Evolutionary conservation across 257 asterid genomes (phyloP).

Genomic region (Penstemon eatonii): DNA sequence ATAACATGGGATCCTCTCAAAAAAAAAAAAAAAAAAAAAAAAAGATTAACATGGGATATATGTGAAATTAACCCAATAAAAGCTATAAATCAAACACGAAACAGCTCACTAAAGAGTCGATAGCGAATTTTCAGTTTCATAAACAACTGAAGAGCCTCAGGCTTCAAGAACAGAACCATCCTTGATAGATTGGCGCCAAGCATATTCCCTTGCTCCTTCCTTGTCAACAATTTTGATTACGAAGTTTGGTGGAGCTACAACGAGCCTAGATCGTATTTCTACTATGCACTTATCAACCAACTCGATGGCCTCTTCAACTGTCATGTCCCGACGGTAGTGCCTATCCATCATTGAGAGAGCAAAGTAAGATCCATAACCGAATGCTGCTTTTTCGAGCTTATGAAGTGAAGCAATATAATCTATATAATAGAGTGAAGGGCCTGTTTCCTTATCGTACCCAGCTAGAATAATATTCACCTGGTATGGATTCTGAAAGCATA

Average conservation of each 20-base stretch:
- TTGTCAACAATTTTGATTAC: constrained; percentile 88
- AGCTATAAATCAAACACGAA: constrained; percentile 31
- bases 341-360: constrained; percentile 93
- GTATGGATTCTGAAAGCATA: constrained; percentile 69
- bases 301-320: constrained; percentile 78
- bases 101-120: constrained; percentile 25
- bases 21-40: too few species aligned
- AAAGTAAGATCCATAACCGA: constrained; percentile 91
- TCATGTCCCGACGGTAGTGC: constrained; percentile 83
- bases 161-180: constrained; percentile 48
- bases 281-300: constrained; percentile 74
- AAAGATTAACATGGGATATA: too few species aligned
- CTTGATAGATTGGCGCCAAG: constrained; percentile 73
- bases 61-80: neutral
- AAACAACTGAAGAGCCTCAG: constrained; percentile 33
- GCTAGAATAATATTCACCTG: constrained; percentile 79
- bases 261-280: constrained; percentile 83
- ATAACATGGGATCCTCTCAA: too few species aligned
- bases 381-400: constrained; percentile 89
- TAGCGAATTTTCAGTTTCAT: constrained; percentile 1
- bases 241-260: constrained; percentile 88
- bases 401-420: constrained; percentile 89
- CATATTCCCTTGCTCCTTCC: constrained; percentile 81
- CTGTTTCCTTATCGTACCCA: constrained; percentile 87
- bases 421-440: constrained; percentile 80